Percentiles rank a stretch among this genome's conserved stretches.
phyloP scores from a whole-genome alignment of 2,329 filamentous ascomycete genomes.

The Curvularia hawaiiensis region DNA sequence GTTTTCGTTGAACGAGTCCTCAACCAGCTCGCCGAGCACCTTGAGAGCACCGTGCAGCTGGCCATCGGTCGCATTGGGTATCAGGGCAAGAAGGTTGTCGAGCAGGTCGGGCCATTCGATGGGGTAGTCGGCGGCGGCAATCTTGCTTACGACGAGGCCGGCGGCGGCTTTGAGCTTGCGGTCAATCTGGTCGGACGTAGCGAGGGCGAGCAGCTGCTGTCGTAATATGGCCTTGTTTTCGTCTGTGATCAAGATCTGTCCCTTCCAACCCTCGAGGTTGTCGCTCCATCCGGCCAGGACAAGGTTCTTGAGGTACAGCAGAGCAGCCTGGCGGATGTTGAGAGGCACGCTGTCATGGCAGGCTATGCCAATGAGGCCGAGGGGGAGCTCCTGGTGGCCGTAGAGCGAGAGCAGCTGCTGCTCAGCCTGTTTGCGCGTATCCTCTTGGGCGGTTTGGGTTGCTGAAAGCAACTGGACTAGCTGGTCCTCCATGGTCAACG shows the following conservation, averaged over 20 bases:
- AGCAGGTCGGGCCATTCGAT: conserved; percentile 93
- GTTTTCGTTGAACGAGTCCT: conserved; percentile 90
- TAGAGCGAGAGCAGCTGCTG: conserved; percentile 76
- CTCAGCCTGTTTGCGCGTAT: conserved; percentile 84
- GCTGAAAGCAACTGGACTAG: conserved; percentile 86
- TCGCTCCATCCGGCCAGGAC: conserved; percentile 84
- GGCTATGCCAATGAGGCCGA: conserved; percentile 80
- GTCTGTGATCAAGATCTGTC: conserved; percentile 72
- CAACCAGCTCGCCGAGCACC: conserved; percentile 86
- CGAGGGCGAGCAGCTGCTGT: conserved; percentile 75
- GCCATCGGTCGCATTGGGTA: conserved; percentile 74
- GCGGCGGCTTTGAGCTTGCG: conserved; percentile 88
- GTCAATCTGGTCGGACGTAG: conserved; percentile 73
- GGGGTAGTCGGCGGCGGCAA: conserved; percentile 90
- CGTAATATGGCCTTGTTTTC: conserved; percentile 75
- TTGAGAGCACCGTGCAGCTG: conserved; percentile 89
- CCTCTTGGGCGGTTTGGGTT: conserved; percentile 79
- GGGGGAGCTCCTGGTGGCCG: conserved; percentile 71
- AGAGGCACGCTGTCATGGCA: conserved; percentile 74
- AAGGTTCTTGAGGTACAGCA: conserved; percentile 80
- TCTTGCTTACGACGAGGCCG: conserved; percentile 90
- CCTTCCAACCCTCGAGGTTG: conserved; percentile 72
- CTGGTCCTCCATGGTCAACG: conserved; percentile 79
- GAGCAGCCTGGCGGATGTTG: conserved; percentile 79
- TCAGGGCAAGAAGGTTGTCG: conserved; percentile 76